These are phyloP conservation scores for Mycogone perniciosa DNA, from an alignment of 2,329 filamentous ascomycete genomes.

Conservation along the genomic window DNA sequence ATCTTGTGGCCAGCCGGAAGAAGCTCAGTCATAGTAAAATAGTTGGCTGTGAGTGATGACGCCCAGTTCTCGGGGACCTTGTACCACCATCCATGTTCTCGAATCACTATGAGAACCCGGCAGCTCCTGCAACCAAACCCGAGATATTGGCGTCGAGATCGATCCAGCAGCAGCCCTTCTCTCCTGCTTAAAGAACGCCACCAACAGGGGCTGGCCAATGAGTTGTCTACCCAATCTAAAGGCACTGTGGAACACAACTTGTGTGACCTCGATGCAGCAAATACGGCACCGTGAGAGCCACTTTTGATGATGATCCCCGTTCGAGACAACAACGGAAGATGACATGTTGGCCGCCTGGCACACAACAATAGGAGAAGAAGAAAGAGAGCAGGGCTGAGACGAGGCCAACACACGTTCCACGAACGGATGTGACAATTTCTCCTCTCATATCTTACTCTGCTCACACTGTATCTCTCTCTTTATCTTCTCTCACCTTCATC, in stretches of 20 bases:
- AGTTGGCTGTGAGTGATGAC: background rate
- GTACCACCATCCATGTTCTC: background rate
- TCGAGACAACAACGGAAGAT: background rate
- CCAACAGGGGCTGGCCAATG: slow-evolving; percentile 3
- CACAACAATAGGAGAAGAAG: background rate
- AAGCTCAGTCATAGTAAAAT: background rate
- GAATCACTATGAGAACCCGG: background rate
- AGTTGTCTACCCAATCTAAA: background rate
- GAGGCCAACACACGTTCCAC: background rate
- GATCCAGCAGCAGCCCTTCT: slow-evolving; percentile 1
- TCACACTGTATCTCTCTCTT: background rate
- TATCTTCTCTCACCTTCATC: background rate
- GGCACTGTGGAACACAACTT: background rate
- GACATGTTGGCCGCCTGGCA: background rate
- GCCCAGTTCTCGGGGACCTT: background rate
- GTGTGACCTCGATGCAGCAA: background rate
- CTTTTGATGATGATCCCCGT: background rate
- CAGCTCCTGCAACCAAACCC: background rate
- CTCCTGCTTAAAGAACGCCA: background rate
- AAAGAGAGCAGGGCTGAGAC: background rate
- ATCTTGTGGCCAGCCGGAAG: background rate
- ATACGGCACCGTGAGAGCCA: background rate
- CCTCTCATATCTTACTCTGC: background rate
- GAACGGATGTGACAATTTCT: background rate
- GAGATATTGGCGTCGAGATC: slow-evolving; percentile 1